These are phyloP conservation scores for Panus rudis DNA, from an alignment of 768 basidiomycete genomes.

Conservation along the genomic window DNA sequence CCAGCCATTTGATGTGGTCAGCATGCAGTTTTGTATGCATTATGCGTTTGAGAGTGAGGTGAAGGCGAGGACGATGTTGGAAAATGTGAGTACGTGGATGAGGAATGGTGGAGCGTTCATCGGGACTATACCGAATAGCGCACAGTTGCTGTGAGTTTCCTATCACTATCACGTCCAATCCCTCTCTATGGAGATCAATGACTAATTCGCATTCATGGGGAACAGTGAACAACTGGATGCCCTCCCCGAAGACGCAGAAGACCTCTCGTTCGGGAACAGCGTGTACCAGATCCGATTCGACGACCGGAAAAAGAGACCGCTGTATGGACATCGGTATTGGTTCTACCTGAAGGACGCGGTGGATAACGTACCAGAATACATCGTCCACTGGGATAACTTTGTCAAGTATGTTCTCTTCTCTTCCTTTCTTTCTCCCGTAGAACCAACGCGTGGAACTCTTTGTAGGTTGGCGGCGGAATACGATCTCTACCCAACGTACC, in stretches of 20 bases:
- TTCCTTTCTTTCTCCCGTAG: constrained; percentile 11
- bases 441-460: too few relatives aligned
- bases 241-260: constrained; percentile 56
- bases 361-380: constrained; percentile 93
- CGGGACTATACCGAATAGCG: constrained; percentile 93
- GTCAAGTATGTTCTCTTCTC: constrained; percentile 48
- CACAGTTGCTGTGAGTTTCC: constrained; percentile 66
- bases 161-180: neutral
- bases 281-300: constrained; percentile 90
- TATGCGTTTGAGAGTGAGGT: constrained; percentile 92
- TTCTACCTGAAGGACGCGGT: constrained; percentile 95
- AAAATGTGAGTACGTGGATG: constrained; percentile 78
- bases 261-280: constrained; percentile 82
- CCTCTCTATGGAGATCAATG: neutral
- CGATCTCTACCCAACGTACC: constrained; percentile 65
- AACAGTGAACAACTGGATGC: constrained; percentile 64
- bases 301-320: constrained; percentile 48
- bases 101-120: constrained; percentile 86
- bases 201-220: neutral
- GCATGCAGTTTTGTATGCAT: constrained; percentile 99
- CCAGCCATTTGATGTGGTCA: constrained; percentile 84
- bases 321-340: constrained; percentile 89
- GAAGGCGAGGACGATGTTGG: constrained; percentile 88
- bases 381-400: constrained; percentile 95
- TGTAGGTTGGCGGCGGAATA: constrained; percentile 80